Conservation (phyloP, 2,329 filamentous ascomycete genomes). For the Acrodontium crateriforme region DNA sequence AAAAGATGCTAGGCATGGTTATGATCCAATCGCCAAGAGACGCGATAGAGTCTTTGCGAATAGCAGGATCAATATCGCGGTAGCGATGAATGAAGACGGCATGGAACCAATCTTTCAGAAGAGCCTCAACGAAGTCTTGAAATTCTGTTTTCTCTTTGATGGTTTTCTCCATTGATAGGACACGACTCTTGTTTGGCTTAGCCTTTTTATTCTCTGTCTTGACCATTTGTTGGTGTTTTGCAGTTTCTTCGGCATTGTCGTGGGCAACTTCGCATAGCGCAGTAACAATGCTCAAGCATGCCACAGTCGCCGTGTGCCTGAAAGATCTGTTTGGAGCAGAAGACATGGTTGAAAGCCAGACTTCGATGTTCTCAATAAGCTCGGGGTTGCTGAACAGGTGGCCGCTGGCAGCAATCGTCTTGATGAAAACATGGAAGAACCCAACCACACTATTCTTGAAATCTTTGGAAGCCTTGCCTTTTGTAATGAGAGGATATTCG, state of each 20-base stretch:
- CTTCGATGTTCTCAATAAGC: slow-evolving; percentile 75
- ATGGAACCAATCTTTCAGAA: slow-evolving; percentile 77
- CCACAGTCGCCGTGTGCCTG: slow-evolving; percentile 81
- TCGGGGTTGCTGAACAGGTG: slow-evolving; percentile 62
- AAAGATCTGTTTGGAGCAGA: slow-evolving; percentile 79
- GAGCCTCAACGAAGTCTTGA: slow-evolving; percentile 53
- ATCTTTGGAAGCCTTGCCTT: slow-evolving; percentile 57
- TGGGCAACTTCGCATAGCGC: slow-evolving; percentile 62
- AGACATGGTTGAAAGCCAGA: slow-evolving; percentile 85
- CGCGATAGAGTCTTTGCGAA: slow-evolving; percentile 76
- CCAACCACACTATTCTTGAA: slow-evolving; percentile 66
- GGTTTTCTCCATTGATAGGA: slow-evolving; percentile 58
- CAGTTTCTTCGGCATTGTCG: slow-evolving; percentile 56
- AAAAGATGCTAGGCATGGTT: slow-evolving; percentile 71
- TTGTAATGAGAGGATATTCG: slow-evolving; percentile 85
- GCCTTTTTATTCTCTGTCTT: slow-evolving; percentile 63
- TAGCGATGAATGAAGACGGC: slow-evolving; percentile 92
- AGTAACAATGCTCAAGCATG: slow-evolving; percentile 65
- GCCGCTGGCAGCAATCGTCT: slow-evolving; percentile 67
- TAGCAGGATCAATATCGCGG: slow-evolving; percentile 79
- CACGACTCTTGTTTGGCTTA: slow-evolving; percentile 62
- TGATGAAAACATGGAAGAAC: slow-evolving; percentile 67
- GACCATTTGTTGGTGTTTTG: slow-evolving; percentile 63
- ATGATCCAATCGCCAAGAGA: slow-evolving; percentile 83
- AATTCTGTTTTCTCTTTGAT: slow-evolving; percentile 57